Base-by-base conservation (phyloP, 1,139 yeast genomes). In the Debaryomyces psychrophilus region DNA sequence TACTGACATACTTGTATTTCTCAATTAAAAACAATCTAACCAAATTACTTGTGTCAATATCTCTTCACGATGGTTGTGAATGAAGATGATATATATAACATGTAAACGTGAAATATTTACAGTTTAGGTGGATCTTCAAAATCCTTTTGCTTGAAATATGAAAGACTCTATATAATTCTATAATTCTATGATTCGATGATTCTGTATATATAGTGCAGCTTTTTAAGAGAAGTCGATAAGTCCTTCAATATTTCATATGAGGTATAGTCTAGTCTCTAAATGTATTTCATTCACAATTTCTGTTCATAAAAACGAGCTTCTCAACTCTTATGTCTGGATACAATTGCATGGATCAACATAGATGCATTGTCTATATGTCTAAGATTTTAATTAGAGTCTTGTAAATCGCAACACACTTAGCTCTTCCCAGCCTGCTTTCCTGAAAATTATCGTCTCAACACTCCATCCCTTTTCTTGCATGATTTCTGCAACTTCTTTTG, bases 371-470 rank as follows among this genome's bases (percentile, higher is more conserved):
- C 22, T 4, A 20, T 20, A 5, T 5, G 5, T 15, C 14, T n/a
- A 26, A 4, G 20, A 12, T 8, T 9, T 12, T 12, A 5, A 9
- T 20, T 9, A 28, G 12, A 8, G 18, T 48, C 55, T 58, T 45
- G 47, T 46, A 48, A 85, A 84, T 50, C 78, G 73, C 60, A 84
- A 76, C 11, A 93, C 85, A 50, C 89, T 80, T 31, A 93, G 70
- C n/a, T 87, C 93, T 64, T 93, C 99, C 97, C 97, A 90, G 0
- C 98, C 98, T 0, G 97, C 97, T 57, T 87, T 88, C 46, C 97
- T 73, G 44, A 76, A 72, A 7, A 82, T 74, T 2, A 87, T 70
- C 18, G 66, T 54, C 5, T 71, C 69, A 0, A 79, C 82, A 0
- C 47, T 47, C 95, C 95, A 89, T 0, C 85, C 84, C 31, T 64